phyloP scores from a whole-genome alignment of 208 protist genomes.

The Trypanosoma lewisi region DNA sequence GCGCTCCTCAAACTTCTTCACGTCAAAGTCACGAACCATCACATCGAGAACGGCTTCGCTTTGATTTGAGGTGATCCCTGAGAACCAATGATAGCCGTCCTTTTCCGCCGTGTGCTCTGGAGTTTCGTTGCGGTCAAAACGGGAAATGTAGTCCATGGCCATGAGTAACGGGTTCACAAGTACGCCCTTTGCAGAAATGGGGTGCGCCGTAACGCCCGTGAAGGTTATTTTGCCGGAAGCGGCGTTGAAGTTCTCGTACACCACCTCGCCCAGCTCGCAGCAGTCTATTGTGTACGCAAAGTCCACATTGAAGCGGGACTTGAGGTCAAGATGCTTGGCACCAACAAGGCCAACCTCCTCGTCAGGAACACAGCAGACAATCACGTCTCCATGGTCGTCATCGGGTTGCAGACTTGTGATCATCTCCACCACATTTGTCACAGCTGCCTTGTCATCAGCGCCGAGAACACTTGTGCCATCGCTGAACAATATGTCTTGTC shows the following conservation, averaged over 20 bases:
- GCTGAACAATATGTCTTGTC: slow-evolving; percentile 84
- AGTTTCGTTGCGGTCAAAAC: slow-evolving; percentile 67
- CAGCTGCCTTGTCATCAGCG: slow-evolving; percentile 84
- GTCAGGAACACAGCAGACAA: slow-evolving; percentile 83
- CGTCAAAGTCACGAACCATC: slow-evolving; percentile 78
- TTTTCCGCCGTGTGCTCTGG: slow-evolving; percentile 76
- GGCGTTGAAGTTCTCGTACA: slow-evolving; percentile 86
- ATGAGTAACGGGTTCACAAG: slow-evolving; percentile 86
- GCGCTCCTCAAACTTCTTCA: slow-evolving; percentile 40
- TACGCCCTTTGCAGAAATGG: slow-evolving; percentile 86
- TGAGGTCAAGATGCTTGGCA: slow-evolving; percentile 77
- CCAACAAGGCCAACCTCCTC: slow-evolving; percentile 85
- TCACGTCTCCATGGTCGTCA: slow-evolving; percentile 65
- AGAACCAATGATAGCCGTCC: slow-evolving; percentile 84
- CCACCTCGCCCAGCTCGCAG: slow-evolving; percentile 81
- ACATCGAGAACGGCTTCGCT: slow-evolving; percentile 44
- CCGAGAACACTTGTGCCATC: slow-evolving; percentile 88
- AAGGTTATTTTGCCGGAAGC: slow-evolving; percentile 56
- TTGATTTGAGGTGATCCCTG: slow-evolving; percentile 54
- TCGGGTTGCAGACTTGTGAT: slow-evolving; percentile 44
- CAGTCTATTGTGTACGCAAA: slow-evolving; percentile 88
- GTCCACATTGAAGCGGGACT: slow-evolving; percentile 71
- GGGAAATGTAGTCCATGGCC: slow-evolving; percentile 73
- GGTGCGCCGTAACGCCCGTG: slow-evolving; percentile 75
- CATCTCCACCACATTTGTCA: slow-evolving; percentile 81